Conservation (phyloP, 306 rosid species). For the Casuarina equisetifolia region DNA sequence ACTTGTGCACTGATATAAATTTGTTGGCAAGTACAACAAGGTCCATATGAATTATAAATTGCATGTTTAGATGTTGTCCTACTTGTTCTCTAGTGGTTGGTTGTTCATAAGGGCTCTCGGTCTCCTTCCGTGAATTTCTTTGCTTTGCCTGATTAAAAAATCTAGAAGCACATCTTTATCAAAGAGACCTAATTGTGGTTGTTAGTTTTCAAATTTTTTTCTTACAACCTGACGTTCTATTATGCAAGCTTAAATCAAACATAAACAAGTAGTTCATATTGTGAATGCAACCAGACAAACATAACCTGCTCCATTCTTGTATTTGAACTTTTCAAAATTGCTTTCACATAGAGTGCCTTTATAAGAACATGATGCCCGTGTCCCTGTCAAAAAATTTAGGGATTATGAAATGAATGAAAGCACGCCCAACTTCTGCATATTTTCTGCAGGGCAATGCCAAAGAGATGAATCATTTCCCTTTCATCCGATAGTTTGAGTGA, state of each 20-base stretch:
- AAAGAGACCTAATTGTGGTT: not conserved
- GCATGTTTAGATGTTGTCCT: not conserved
- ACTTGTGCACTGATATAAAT: not conserved
- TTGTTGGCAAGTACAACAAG: not conserved
- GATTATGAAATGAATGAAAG: not conserved
- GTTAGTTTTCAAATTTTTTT: not conserved
- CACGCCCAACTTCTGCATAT: not conserved
- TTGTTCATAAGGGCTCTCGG: not conserved
- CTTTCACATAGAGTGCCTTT: not conserved
- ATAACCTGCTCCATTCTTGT: not conserved
- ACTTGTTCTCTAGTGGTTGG: not conserved
- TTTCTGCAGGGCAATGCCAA: not conserved
- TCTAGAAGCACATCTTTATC: not conserved
- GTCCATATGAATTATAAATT: not conserved
- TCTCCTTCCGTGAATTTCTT: not conserved
- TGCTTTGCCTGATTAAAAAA: not conserved
- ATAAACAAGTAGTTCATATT: not conserved
- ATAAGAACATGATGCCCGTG: not conserved
- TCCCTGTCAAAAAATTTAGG: not conserved
- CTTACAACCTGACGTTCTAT: not conserved
- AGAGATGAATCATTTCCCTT: not conserved
- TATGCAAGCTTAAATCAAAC: not conserved
- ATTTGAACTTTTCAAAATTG: not conserved
- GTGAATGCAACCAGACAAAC: not conserved
- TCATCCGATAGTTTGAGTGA: not conserved